phyloP scores from a whole-genome alignment of 1,284 basidiomycete genomes.

The Thecaphora thlaspeos region DNA sequence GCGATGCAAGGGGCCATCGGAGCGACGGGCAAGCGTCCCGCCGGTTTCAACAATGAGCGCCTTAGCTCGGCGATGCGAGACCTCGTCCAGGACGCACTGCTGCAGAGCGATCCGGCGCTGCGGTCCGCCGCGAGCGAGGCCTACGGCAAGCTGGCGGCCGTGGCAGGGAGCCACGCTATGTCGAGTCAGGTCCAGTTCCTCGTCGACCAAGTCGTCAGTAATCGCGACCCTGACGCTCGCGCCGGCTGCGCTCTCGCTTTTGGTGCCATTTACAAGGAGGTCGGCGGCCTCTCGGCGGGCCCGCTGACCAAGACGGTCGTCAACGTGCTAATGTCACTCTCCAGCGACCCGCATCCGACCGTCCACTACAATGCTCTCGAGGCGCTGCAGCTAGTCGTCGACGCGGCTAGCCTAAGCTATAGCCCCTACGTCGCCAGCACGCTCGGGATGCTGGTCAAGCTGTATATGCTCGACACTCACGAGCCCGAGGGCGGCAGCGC shows the following conservation, averaged over 20 bases:
- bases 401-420: conserved; percentile 88
- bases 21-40: conserved; percentile 36
- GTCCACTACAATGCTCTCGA: conserved; percentile 91
- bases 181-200: conserved; percentile 85
- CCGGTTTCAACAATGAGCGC: conserved; percentile 63
- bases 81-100: conserved; percentile 78
- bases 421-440: conserved; percentile 84
- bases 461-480: conserved; percentile 87
- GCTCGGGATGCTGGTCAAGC: conserved; percentile 83
- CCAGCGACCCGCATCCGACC: conserved; percentile 91
- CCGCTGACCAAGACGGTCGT: conserved; percentile 94
- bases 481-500: conserved; percentile 89
- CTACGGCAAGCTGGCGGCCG: conserved; percentile 79
- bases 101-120: conserved; percentile 76
- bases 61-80: conserved; percentile 71
- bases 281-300: conserved; percentile 88
- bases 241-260: conserved; percentile 93
- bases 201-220: conserved; percentile 93
- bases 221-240: conserved; percentile 86
- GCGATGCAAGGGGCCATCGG: conserved; percentile 27
- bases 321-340: conserved; percentile 90
- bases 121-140: conserved; percentile 82
- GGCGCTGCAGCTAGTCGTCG: conserved; percentile 81
- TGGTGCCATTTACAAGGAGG: conserved; percentile 87
- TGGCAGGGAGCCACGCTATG: conserved; percentile 82